A percentile compares a stretch with the other conserved stretches of the same genome.
phyloP scores from a whole-genome alignment of 2,329 filamentous ascomycete species.

The Penicillium sp. region DNA sequence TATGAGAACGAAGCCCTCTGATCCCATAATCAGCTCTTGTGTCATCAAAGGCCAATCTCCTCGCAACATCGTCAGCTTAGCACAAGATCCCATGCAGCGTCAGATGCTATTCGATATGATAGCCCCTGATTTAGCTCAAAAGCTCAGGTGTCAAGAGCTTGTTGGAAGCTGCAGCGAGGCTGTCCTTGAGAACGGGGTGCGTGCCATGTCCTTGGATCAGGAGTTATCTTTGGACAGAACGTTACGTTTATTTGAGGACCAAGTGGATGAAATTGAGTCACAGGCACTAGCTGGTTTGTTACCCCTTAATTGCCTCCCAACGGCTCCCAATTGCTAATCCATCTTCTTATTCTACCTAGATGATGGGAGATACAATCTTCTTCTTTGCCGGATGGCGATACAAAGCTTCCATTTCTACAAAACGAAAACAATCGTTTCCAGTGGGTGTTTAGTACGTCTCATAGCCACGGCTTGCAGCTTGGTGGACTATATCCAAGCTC shows the following conservation, averaged over 20 bases:
- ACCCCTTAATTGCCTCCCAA: neutral
- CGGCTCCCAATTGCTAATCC: conserved; percentile 3
- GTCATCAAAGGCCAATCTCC: conserved; percentile 41
- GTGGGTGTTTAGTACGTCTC: conserved; percentile 29
- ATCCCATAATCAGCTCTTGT: conserved; percentile 32
- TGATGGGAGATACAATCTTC: conserved; percentile 33
- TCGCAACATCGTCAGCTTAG: conserved; percentile 35
- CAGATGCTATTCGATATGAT: conserved; percentile 38
- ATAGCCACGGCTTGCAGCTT: conserved; percentile 32
- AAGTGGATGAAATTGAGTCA: conserved; percentile 39
- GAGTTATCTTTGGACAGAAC: conserved; percentile 42
- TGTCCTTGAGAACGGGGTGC: conserved; percentile 41
- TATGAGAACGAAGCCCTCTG: neutral
- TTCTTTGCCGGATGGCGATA: conserved; percentile 34
- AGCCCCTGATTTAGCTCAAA: conserved; percentile 34
- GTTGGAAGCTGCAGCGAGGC: conserved; percentile 39
- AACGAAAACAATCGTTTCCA: conserved; percentile 28
- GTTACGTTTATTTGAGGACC: conserved; percentile 38
- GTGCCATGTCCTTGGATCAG: conserved; percentile 40
- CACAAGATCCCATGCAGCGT: conserved; percentile 39
- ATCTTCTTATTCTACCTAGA: conserved; percentile 20
- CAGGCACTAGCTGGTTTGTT: conserved; percentile 34
- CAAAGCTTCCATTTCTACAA: conserved; percentile 43
- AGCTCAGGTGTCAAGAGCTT: conserved; percentile 42
- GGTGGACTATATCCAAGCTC: conserved; percentile 31